Conservation (phyloP, 257 asterid species). For the Fraxinus cuspidata region DNA sequence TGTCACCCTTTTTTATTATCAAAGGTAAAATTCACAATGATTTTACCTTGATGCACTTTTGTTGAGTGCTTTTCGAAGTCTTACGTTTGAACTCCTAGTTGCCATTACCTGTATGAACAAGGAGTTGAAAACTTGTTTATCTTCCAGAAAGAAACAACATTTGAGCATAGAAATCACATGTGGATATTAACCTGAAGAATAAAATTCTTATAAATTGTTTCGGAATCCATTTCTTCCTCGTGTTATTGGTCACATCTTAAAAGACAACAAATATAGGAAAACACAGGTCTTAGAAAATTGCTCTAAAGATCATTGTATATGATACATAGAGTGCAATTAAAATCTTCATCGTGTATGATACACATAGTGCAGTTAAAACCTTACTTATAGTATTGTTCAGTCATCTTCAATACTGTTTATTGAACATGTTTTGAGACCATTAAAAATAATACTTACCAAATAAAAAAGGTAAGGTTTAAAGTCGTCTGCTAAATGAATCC, state of each 20-base stretch:
- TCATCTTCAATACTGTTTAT: too few relatives aligned
- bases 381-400: too few relatives aligned
- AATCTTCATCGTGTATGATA: background rate
- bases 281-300: background rate
- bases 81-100: slow-evolving; percentile 90
- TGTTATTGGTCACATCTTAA: slow-evolving; percentile 92
- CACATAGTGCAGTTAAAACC: too few relatives aligned
- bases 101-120: slow-evolving; percentile 76
- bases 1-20: background rate
- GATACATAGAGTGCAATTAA: background rate
- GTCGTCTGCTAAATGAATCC: too few relatives aligned
- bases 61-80: slow-evolving; percentile 65
- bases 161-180: slow-evolving; percentile 4
- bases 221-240: slow-evolving; percentile 90
- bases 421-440: too few relatives aligned
- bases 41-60: slow-evolving; percentile 62
- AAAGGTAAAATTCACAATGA: background rate
- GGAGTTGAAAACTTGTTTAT: background rate
- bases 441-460: background rate
- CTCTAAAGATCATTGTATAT: background rate
- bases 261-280: slow-evolving; percentile 18
- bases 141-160: background rate
- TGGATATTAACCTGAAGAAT: slow-evolving; percentile 74
- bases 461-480: background rate
- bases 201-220: slow-evolving; percentile 74